A percentile compares a stretch with the other conserved stretches of the same genome.
phyloP scores from a whole-genome alignment of 2,329 filamentous ascomycete genomes.

The Colletotrichum sp. region DNA sequence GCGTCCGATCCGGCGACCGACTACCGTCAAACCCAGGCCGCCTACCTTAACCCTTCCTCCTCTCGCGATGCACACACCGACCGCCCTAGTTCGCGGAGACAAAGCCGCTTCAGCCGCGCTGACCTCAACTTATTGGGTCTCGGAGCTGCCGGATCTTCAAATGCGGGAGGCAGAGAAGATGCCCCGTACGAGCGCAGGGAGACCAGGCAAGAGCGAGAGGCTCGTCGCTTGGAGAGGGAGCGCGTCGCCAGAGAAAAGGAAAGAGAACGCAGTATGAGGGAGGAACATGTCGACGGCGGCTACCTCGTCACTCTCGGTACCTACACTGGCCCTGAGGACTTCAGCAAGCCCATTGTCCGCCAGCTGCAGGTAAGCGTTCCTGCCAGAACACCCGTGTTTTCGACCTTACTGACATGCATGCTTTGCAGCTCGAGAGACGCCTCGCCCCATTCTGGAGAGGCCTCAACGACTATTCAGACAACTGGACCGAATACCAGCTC shows the following conservation, averaged over 20 bases:
- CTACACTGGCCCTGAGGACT: conserved; percentile 92
- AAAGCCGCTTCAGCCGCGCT: conserved; percentile 38
- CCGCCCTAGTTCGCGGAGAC: conserved; percentile 12
- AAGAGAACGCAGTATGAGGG: conserved; percentile 85
- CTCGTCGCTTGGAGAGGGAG: conserved; percentile 83
- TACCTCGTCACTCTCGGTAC: conserved; percentile 93
- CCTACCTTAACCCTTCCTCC: conserved; percentile 1
- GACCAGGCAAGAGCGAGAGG: conserved; percentile 90
- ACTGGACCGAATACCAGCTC: conserved; percentile 95
- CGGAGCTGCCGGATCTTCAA: conserved; percentile 37
- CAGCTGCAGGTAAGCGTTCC: conserved; percentile 75
- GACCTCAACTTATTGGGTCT: conserved; percentile 54
- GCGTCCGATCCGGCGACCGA: conserved; percentile 16
- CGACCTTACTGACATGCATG: not conserved
- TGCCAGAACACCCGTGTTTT: conserved; percentile 30
- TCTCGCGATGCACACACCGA: not conserved
- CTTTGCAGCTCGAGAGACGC: conserved; percentile 80
- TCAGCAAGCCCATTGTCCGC: conserved; percentile 84
- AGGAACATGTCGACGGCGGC: conserved; percentile 93
- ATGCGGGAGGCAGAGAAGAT: conserved; percentile 42
- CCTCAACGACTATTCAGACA: conserved; percentile 84
- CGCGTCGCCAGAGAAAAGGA: conserved; percentile 78
- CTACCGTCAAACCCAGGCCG: conserved; percentile 14
- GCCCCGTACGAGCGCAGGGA: conserved; percentile 72
- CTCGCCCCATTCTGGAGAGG: conserved; percentile 96